phyloP scores from a whole-genome alignment of 345 rosid genomes.

The Corymbia maculata region DNA sequence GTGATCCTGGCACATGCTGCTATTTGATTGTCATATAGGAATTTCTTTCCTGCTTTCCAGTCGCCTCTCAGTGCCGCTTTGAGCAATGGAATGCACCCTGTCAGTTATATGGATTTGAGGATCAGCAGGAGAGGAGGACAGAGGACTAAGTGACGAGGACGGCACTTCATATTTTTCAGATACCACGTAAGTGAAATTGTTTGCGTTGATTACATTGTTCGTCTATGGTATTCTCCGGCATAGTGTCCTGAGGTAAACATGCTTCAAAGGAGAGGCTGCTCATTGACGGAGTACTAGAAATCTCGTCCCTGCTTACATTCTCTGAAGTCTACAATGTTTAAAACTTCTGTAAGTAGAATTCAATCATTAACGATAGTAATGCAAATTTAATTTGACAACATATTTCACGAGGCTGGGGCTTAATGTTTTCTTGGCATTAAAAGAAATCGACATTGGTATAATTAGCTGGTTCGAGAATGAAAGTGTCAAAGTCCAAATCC shows the following conservation, averaged over 20 bases:
- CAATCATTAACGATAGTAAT: too few relatives aligned
- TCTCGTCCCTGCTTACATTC: too few relatives aligned
- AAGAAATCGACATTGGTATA: too few relatives aligned
- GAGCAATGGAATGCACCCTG: accelerated
- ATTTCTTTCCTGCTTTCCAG: neutral
- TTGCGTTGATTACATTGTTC: neutral
- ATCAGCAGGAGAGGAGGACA: neutral
- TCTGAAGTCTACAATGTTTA: too few relatives aligned
- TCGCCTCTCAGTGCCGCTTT: neutral
- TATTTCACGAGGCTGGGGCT: too few relatives aligned
- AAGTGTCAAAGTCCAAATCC: too few relatives aligned
- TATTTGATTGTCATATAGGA: accelerated
- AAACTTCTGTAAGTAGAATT: too few relatives aligned
- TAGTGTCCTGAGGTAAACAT: accelerated
- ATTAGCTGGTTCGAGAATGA: too few relatives aligned
- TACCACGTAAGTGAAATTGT: neutral
- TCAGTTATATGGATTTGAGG: neutral
- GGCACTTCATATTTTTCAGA: neutral
- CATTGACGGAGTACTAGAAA: too few relatives aligned
- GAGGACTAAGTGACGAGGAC: neutral
- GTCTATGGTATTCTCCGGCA: neutral
- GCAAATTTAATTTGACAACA: too few relatives aligned
- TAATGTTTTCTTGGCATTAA: too few relatives aligned
- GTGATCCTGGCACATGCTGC: accelerated
- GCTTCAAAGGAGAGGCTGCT: neutral